A percentile compares a stretch with the other conserved stretches of the same genome.
Conservation (phyloP, 768 basidiomycete species). For the Cantharellus cinnabarinus region DNA sequence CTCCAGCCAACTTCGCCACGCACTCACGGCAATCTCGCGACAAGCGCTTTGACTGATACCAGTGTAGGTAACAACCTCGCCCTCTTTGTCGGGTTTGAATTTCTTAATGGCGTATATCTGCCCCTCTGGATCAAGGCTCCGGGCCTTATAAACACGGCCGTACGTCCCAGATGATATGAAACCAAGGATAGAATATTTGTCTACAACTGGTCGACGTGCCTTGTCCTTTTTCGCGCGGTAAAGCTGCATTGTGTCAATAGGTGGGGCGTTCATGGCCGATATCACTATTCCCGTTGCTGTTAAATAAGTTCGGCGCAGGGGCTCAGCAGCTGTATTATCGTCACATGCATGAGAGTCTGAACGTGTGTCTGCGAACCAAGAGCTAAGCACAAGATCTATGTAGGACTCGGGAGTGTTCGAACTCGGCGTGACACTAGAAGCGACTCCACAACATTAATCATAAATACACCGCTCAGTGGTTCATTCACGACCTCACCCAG, state of each 20-base stretch:
- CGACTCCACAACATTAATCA: no score
- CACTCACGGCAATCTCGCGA: conserved; percentile 78
- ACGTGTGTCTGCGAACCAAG: no score
- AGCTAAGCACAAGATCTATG: no score
- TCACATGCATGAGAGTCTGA: no score
- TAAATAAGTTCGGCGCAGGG: no score
- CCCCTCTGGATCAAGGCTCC: conserved; percentile 38
- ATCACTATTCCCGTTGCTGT: no score
- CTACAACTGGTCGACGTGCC: conserved; percentile 41
- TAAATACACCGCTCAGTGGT: no score
- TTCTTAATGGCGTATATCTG: conserved; percentile 95
- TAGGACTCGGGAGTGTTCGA: no score
- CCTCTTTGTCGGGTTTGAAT: conserved; percentile 99
- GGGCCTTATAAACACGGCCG: conserved; percentile 95
- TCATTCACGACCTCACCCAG: no score
- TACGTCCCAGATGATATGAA: conserved; percentile 98
- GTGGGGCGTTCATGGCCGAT: background rate
- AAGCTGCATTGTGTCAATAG: conserved; percentile 56
- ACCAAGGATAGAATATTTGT: conserved; percentile 80
- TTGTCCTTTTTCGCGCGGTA: conserved; percentile 67
- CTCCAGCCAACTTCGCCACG: conserved; percentile 2
- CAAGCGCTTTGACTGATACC: conserved; percentile 97
- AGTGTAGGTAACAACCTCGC: conserved; percentile 85
- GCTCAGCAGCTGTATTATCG: no score
- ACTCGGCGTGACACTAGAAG: no score